Percentiles rank a stretch among this genome's conserved stretches.
These are phyloP conservation scores for Chaetomium sp. DNA, from an alignment of 2,329 filamentous ascomycete species.

Conservation along the genomic window DNA sequence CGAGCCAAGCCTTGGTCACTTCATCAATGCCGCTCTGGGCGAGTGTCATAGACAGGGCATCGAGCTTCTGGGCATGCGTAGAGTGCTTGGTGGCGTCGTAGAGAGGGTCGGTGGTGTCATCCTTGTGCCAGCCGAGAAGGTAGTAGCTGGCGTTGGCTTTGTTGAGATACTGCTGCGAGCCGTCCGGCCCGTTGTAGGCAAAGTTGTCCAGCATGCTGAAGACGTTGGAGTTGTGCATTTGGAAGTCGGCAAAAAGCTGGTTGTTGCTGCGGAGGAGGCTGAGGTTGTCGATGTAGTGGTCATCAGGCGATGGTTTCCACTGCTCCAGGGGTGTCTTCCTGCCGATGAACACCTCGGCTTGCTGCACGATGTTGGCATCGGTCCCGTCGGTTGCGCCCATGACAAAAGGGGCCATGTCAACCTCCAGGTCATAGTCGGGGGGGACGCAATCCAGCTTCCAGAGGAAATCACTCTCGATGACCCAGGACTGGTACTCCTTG, in stretches of 20 bases:
- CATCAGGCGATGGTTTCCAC: conserved; percentile 30
- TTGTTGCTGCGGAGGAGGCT: conserved; percentile 34
- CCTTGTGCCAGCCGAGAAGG: conserved; percentile 46
- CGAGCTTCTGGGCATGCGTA: neutral
- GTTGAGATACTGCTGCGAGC: conserved; percentile 27
- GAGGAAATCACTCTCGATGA: conserved; percentile 45
- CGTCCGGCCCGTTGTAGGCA: conserved; percentile 31
- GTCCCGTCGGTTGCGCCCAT: conserved; percentile 12
- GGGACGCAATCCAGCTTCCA: conserved; percentile 40
- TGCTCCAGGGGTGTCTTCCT: neutral
- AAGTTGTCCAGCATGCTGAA: conserved; percentile 48
- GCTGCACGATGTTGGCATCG: conserved; percentile 17
- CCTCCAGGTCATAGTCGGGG: conserved; percentile 41
- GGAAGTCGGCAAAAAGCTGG: conserved; percentile 47
- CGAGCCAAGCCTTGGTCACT: conserved; percentile 9
- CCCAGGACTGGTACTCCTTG: conserved; percentile 37
- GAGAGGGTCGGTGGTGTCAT: conserved; percentile 6
- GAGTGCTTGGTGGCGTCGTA: neutral
- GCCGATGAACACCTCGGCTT: conserved; percentile 18
- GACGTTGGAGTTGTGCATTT: conserved; percentile 46
- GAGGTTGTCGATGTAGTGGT: neutral
- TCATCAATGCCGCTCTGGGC: conserved; percentile 5
- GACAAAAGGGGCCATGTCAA: conserved; percentile 46
- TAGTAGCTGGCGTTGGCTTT: conserved; percentile 43
- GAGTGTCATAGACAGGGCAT: neutral